Conservation (phyloP, 192 early-diverging fungal genomes). For the Coemansia sp. region DNA sequence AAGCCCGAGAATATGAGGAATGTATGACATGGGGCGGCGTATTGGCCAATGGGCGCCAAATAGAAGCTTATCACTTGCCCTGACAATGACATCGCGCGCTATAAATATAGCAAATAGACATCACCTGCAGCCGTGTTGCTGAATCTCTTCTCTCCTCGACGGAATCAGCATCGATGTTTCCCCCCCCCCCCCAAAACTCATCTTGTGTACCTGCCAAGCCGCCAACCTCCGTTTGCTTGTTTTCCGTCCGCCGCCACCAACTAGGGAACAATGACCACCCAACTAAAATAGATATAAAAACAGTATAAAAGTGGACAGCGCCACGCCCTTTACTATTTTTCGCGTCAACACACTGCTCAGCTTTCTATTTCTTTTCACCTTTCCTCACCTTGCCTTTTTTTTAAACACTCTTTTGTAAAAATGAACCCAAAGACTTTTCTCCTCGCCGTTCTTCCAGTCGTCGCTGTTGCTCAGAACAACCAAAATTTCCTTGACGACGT, state of each 20-base stretch:
- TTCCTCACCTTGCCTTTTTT: neutral
- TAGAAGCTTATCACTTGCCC: neutral
- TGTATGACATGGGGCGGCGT: neutral
- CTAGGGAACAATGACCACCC: neutral
- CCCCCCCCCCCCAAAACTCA: no score
- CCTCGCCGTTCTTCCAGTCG: conserved; percentile 16
- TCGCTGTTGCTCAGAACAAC: conserved; percentile 30
- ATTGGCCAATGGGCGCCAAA: neutral
- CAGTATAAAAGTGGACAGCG: neutral
- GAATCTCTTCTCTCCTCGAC: neutral
- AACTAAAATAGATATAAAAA: neutral
- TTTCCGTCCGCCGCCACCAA: neutral
- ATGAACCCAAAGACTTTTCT: conserved; percentile 28
- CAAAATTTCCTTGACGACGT: conserved; percentile 25
- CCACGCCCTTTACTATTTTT: neutral
- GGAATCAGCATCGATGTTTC: no score
- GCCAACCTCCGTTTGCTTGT: conserved; percentile 4
- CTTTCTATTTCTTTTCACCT: neutral
- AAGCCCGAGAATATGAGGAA: neutral
- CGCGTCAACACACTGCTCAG: neutral
- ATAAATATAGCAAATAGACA: conserved; percentile 3
- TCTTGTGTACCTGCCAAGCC: conserved; percentile 1
- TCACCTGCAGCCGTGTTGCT: neutral
- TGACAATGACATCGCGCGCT: neutral
- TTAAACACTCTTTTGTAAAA: neutral